Conservation (phyloP, 1,284 basidiomycete genomes). For the Boletus holoroseus region DNA sequence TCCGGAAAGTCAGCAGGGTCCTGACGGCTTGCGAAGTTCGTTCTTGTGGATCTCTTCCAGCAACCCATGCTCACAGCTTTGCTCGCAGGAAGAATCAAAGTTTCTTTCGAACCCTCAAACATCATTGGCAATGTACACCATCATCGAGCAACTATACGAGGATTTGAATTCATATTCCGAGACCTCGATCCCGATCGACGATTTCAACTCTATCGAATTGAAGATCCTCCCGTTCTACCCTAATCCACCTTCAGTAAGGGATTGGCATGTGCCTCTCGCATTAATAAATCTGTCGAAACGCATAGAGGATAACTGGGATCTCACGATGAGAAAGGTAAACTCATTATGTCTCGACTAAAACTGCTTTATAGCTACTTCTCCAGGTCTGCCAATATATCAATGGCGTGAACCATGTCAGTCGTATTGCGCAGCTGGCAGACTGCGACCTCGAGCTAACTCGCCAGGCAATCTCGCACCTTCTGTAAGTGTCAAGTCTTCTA, state of each 20-base stretch:
- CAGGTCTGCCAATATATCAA: slow-evolving; percentile 80
- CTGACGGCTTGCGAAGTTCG: slow-evolving; percentile 83
- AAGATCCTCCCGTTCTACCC: slow-evolving; percentile 97
- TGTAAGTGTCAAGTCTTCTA: slow-evolving; percentile 48
- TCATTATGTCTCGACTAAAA: slow-evolving; percentile 4
- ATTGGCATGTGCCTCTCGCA: slow-evolving; percentile 95
- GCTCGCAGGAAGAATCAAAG: slow-evolving; percentile 73
- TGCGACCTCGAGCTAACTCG: slow-evolving; percentile 82
- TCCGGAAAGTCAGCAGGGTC: slow-evolving; percentile 90
- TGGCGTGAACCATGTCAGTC: slow-evolving; percentile 85
- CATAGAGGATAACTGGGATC: slow-evolving; percentile 91
- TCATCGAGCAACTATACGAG: slow-evolving; percentile 95
- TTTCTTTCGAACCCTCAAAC: slow-evolving; percentile 79
- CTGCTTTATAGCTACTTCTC: slow-evolving; percentile 1
- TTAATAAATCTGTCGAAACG: slow-evolving; percentile 79
- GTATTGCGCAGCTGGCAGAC: slow-evolving; percentile 89
- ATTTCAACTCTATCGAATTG: slow-evolving; percentile 87
- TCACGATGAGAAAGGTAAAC: slow-evolving; percentile 81
- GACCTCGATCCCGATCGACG: slow-evolving; percentile 84
- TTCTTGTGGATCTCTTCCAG: background rate
- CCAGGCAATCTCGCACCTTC: slow-evolving; percentile 85
- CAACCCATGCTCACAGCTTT: slow-evolving; percentile 8
- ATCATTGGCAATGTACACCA: slow-evolving; percentile 70
- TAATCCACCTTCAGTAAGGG: slow-evolving; percentile 83
- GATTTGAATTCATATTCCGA: slow-evolving; percentile 97